Percentiles rank a stretch among this genome's conserved stretches.
These are phyloP conservation scores for Termitomyces sp. DNA, from an alignment of 768 basidiomycete genomes.

Conservation along the genomic window DNA sequence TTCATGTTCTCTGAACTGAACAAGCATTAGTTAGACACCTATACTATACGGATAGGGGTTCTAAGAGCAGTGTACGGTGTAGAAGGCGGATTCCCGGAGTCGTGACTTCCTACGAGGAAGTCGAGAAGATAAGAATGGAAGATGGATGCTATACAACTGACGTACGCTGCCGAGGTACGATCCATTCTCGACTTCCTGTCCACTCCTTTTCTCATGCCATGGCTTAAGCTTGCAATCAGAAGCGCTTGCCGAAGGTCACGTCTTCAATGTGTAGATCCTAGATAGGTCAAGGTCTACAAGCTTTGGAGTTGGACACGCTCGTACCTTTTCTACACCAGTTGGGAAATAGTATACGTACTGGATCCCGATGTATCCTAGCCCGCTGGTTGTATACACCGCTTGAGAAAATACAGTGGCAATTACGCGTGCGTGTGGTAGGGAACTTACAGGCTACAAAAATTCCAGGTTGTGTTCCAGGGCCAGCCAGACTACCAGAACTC, in stretches of 20 bases:
- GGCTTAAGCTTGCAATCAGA: no score
- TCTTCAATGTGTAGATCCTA: not conserved
- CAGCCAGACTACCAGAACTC: no score
- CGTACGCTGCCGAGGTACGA: not conserved
- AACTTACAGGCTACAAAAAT: no score
- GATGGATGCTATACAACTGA: not conserved
- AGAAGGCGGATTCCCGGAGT: not conserved
- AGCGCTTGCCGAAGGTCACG: not conserved
- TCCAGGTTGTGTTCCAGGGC: not conserved
- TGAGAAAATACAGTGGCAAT: not conserved
- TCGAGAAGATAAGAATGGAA: not conserved
- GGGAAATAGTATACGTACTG: not conserved
- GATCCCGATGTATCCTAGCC: not conserved
- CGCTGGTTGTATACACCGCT: no score
- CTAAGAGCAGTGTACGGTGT: not conserved
- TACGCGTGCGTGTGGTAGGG: no score
- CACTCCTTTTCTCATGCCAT: not conserved
- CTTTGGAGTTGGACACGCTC: not conserved
- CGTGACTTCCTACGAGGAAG: not conserved
- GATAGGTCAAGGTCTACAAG: not conserved
- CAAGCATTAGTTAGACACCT: slow-evolving; percentile 10
- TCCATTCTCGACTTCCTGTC: not conserved
- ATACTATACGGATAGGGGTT: slow-evolving; percentile 7
- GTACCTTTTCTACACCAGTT: not conserved
- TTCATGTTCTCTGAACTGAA: not conserved